A percentile compares a stretch with the other conserved stretches of the same genome.
phyloP scores from a whole-genome alignment of 768 basidiomycete species.

The Hypholoma sublateritium region DNA sequence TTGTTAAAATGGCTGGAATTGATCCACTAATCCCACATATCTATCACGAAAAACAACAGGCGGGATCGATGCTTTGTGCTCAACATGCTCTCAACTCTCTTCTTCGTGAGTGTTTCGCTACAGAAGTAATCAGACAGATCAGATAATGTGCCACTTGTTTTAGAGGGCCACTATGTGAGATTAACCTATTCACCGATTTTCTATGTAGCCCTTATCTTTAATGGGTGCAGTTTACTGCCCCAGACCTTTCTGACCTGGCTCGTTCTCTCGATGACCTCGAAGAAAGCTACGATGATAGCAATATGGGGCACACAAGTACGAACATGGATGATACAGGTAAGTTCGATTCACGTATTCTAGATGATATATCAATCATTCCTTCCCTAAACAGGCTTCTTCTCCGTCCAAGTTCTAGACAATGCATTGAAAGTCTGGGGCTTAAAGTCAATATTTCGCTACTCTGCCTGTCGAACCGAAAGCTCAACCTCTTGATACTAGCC shows the following conservation, averaged over 20 bases:
- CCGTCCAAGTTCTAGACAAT: constrained; percentile 83
- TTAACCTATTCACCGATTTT: neutral
- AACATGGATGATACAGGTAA: constrained; percentile 94
- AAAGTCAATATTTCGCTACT: constrained; percentile 44
- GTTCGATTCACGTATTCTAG: neutral
- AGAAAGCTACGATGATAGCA: constrained; percentile 50
- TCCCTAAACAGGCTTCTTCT: constrained; percentile 73
- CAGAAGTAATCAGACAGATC: neutral
- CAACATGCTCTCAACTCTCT: constrained; percentile 85
- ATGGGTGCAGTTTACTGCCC: constrained; percentile 62
- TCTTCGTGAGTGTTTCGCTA: constrained; percentile 54
- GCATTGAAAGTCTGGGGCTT: constrained; percentile 85
- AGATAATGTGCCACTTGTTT: neutral
- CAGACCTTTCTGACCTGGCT: constrained; percentile 78
- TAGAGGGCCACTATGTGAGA: constrained; percentile 46
- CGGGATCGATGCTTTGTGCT: constrained; percentile 82
- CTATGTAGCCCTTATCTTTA: neutral
- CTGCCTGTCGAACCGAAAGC: neutral
- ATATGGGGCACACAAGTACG: constrained; percentile 46
- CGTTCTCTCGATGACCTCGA: constrained; percentile 68
- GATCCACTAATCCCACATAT: constrained; percentile 55
- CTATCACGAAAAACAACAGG: constrained; percentile 79
- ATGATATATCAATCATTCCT: neutral
- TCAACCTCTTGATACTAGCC: constrained; percentile 38
- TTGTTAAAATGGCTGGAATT: constrained; percentile 52